Conservation (phyloP, 1,284 basidiomycete species). For the Agroathelia rolfsii region DNA sequence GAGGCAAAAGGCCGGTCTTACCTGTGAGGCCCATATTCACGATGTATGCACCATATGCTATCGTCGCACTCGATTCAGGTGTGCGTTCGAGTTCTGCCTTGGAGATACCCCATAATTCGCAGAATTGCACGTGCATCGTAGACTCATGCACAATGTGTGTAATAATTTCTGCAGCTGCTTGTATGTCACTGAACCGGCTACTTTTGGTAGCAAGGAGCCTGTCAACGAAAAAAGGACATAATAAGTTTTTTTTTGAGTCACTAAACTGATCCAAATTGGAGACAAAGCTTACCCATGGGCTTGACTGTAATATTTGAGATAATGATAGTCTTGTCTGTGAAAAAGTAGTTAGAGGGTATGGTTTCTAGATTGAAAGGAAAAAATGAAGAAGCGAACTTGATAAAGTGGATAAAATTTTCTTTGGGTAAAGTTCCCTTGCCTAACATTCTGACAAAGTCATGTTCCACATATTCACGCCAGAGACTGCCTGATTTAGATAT, state of each 20-base stretch:
- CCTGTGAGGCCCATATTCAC: slow-evolving; percentile 70
- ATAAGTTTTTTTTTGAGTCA: too few species aligned
- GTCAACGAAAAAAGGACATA: slow-evolving; percentile 1
- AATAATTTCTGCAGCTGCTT: slow-evolving; percentile 57
- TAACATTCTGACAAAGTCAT: slow-evolving; percentile 73
- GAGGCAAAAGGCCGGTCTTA: slow-evolving; percentile 14
- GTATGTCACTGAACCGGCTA: slow-evolving; percentile 53
- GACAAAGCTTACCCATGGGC: slow-evolving; percentile 47
- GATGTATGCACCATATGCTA: slow-evolving; percentile 81
- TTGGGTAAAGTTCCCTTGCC: slow-evolving; percentile 61
- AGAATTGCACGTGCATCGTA: slow-evolving; percentile 65
- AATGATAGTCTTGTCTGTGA: slow-evolving; percentile 65
- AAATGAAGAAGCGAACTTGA: slow-evolving; percentile 53
- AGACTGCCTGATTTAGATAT: slow-evolving; percentile 45
- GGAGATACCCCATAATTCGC: slow-evolving; percentile 59
- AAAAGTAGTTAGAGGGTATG: neutral
- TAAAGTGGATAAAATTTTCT: slow-evolving; percentile 75
- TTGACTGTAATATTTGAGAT: slow-evolving; percentile 71
- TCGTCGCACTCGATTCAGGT: slow-evolving; percentile 61
- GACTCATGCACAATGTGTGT: slow-evolving; percentile 62
- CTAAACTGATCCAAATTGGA: neutral
- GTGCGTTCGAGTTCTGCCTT: slow-evolving; percentile 49
- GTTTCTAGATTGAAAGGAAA: neutral
- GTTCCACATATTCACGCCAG: slow-evolving; percentile 76
- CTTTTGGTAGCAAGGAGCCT: slow-evolving; percentile 78